Evolutionary conservation across 1,284 basidiomycete species (phyloP), one percentile per base, ranked within the genome.

Genomic region (Peniophora sp.): DNA sequence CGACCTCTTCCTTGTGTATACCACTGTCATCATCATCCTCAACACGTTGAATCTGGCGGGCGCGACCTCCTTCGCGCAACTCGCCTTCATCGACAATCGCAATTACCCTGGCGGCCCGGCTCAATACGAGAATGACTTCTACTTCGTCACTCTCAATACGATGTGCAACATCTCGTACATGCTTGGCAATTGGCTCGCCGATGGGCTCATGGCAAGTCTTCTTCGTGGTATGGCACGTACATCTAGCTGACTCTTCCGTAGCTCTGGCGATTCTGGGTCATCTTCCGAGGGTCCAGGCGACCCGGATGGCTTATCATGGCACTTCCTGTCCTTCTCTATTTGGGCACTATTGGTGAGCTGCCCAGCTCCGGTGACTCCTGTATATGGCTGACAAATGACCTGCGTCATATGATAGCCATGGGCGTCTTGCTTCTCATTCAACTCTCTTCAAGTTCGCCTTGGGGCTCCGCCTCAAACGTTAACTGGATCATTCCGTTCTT

Each of bases 51-150:
- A 65, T 45, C 52, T 65, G 27, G 53, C 51, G 14, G 52, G 52
- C 51, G 49, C 57, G 35, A 52, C 60, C 9, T 43, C 61, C 24
- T 62, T 65, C 51, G 59, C 59, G 0, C 62, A 67, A 49, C 48
- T 58, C 22, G 52, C 57, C 32, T 70, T 60, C 52, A 61, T 69
- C 37, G 63, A 67, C 53, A 57, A 62, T 36, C 58, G 67, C 3
- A 60, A 62, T 42, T 65, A 60, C 44, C 62, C 63, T 20, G 67
- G 67, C 0, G 66, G 67, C 2, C 67, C 68, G 10, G 56, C 50
- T 42, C 58, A 49, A 15, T n/a, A 17, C 1, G 39, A 41, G 20
- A 41, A 2, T 54, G 35, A 63, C 54, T 52, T 57, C 58, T 59
- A 55, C 52, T 61, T 47, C 5, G 50, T 62, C 3, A 59, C 63